A percentile compares a stretch with the other conserved stretches of the same genome.
Evolutionary conservation across 345 rosid species (phyloP).

Genomic region (Nasturtium officinale): DNA sequence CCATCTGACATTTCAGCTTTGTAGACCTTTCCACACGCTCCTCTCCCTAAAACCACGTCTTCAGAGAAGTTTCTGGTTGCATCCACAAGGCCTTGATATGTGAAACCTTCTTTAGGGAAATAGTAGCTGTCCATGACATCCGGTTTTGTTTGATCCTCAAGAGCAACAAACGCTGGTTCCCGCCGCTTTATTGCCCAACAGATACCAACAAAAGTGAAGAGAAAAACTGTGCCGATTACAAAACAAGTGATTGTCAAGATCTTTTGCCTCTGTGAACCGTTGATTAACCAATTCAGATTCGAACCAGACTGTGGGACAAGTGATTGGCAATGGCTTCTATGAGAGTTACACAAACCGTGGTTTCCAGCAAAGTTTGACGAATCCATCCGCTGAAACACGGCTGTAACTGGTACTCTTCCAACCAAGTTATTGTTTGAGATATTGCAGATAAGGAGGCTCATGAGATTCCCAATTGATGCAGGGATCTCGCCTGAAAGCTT

Average conservation of each 20-base stretch:
- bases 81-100: constrained; percentile 63
- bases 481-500: constrained; percentile 76
- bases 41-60: constrained; percentile 60
- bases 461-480: constrained; percentile 60
- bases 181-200: constrained; percentile 57
- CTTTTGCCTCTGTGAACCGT: constrained; percentile 46
- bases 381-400: constrained; percentile 67
- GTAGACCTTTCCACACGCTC: constrained; percentile 82
- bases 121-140: constrained; percentile 57
- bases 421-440: constrained; percentile 73
- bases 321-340: constrained; percentile 47
- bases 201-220: constrained; percentile 51
- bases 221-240: constrained; percentile 54
- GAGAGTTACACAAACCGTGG: constrained; percentile 55
- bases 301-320: constrained; percentile 37
- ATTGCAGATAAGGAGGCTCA: constrained; percentile 78
- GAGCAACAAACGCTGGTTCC: constrained; percentile 50
- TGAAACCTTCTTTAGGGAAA: constrained; percentile 74
- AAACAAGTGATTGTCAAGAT: constrained; percentile 53
- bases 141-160: constrained; percentile 49
- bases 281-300: constrained; percentile 46
- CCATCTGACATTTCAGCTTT: constrained; percentile 68
- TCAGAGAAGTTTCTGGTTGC: constrained; percentile 77
- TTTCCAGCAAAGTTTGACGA: constrained; percentile 71
- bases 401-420: constrained; percentile 63